Evolutionary conservation across 768 basidiomycete genomes (phyloP), one percentile per base, ranked within the genome.

Genomic region (Imleria badia): DNA sequence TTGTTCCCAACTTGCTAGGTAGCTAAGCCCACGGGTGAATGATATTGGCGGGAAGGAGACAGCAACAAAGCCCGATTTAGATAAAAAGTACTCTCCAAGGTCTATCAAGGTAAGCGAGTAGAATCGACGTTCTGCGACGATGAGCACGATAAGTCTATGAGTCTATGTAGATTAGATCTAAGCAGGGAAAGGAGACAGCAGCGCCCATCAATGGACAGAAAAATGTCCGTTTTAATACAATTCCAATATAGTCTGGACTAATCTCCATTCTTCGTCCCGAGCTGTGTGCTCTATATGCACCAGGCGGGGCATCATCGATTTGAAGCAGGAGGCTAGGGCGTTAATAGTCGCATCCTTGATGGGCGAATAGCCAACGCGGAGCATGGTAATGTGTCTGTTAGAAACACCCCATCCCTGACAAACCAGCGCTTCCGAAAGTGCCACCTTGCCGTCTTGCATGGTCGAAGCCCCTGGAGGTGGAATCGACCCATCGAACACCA

Each of bases 401-500:
- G 34, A 42, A 1, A 53, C 55, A 3, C 50, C 45, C 49, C 57
- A 55, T 20, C 22, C 55, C 13, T 39, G 52, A 29, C 15, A n/a
- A 15, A 1, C 36, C 20, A 6, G 1, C 23, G 30, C 43, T 33
- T 38, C 22, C 17, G 19, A 12, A 1, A 15, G 31, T 6, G 2
- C 23, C 41, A 13, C 22, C 20, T 26, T 3, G 10, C 29, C 30
- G 6, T 50, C 49, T 7, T 20, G 19, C 34, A 12, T 5, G 8
- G 26, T 10, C 1, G n/a, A 14, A 17, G 13, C 14, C 8, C n/a
- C 48, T 9, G 44, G 48, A 0, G 52, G 52, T 5, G 44, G 33
- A 36, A 59, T 35, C 17, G 45, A 36, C 19, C 52, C 66, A 20
- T 67, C 57, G 31, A 67, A 67, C 26, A 53, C 45, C 43, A 66